Conservation (phyloP, 1,284 basidiomycete genomes). For the Trametes versicolor region DNA sequence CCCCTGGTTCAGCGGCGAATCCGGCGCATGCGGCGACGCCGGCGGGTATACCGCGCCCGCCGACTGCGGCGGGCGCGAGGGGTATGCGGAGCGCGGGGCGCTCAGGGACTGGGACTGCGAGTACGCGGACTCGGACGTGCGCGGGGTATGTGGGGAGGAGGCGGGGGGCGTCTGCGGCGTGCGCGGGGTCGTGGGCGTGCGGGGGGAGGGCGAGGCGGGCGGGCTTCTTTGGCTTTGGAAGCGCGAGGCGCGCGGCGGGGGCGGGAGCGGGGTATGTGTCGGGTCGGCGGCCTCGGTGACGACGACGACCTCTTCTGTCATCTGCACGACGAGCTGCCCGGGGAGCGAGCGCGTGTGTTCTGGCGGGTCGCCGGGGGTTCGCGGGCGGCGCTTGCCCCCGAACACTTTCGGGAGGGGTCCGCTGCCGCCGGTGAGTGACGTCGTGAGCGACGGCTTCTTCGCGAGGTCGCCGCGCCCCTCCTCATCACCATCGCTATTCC, state of each 20-base stretch:
- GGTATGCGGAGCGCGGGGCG: constrained; percentile 12
- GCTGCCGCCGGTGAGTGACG: neutral
- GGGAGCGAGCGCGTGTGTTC: constrained; percentile 32
- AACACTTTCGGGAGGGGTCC: constrained; percentile 17
- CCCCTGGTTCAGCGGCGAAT: neutral
- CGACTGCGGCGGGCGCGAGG: constrained; percentile 19
- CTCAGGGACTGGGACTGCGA: neutral
- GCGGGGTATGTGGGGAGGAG: neutral
- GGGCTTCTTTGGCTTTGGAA: constrained; percentile 1
- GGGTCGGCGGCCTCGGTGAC: constrained; percentile 24
- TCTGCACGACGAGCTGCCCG: constrained; percentile 31
- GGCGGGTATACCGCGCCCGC: constrained; percentile 18
- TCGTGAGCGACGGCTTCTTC: constrained; percentile 22
- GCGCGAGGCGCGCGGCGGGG: neutral
- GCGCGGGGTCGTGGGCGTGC: neutral
- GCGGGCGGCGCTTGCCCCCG: constrained; percentile 16
- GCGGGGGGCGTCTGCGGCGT: neutral
- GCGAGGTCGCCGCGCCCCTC: neutral
- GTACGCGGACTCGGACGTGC: neutral
- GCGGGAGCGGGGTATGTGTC: constrained; percentile 1
- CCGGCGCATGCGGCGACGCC: constrained; percentile 6
- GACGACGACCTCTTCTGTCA: constrained; percentile 31
- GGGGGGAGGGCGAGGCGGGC: constrained; percentile 3
- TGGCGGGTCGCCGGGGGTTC: constrained; percentile 8
- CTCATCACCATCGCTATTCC: neutral